Evolutionary conservation across 108 stramenopile species (phyloP), one percentile per base, ranked within the genome.

Genomic region (Nannochloropsis salina): DNA sequence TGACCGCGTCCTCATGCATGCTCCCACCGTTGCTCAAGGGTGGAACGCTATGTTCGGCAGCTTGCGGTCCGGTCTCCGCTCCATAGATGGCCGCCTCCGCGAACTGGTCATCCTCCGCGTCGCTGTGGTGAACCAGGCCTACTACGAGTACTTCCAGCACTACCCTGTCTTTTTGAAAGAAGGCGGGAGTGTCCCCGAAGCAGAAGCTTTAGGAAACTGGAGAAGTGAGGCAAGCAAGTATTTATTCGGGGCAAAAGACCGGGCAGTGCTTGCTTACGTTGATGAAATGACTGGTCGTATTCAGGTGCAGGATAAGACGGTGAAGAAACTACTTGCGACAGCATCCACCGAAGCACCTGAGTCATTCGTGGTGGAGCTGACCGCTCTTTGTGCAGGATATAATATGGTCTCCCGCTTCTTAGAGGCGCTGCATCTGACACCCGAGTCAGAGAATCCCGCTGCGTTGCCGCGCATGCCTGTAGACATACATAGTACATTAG

Each of bases 381-480:
- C 44, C 20, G 82, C 44, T 5, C 20, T 82, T 15, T 44, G 42
- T 44, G 42, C 82, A 82, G 82, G 82, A 9, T 82, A 82, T 21
- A 82, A 82, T 21, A 82, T 82, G 82, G 82, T 82, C 20, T 82
- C 82, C 21, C 82, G 82, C 42, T 82, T 82, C 21, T 45, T 82
- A 20, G 82, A 44, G 20, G 82, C 82, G 20, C 9, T 82, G 44
- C 44, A 82, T 15, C 42, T 82, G 20, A 82, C 82, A 44, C 3
- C 82, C 9, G 82, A 82, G 61, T n/a, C 61, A 74, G n/a, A 15
- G 8, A 74, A 74, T n/a, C 2, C n/a, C 61, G 61, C 61, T 4
- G 61, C 4, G n/a, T n/a, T 74, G 61, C 61, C 61, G 6, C 61
- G n/a, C 61, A 74, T 74, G 61, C 61, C 61, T 4, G 61, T 74